A percentile compares a stretch with the other conserved stretches of the same genome.
Conservation (phyloP, 1,139 yeast species). For the Pichia sp. region DNA sequence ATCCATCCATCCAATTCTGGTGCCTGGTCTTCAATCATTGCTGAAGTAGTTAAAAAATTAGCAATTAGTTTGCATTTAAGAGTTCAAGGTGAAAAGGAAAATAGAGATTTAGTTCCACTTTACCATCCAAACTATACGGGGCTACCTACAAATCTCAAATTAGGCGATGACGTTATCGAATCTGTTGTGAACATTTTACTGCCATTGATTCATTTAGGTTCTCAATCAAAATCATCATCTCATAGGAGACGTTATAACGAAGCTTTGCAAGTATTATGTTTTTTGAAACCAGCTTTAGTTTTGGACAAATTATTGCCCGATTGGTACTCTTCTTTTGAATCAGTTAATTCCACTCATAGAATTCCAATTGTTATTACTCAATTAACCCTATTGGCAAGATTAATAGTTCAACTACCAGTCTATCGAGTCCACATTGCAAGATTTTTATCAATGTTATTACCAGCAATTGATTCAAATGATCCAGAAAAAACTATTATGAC, state of each 20-base stretch:
- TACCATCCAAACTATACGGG: conserved; percentile 36
- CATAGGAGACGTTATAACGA: conserved; percentile 56
- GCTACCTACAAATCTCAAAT: conserved; percentile 42
- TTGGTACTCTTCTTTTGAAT: conserved; percentile 71
- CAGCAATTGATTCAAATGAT: conserved; percentile 89
- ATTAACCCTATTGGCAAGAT: conserved; percentile 60
- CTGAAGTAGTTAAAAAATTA: conserved; percentile 54
- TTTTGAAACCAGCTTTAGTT: conserved; percentile 53
- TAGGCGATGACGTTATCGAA: conserved; percentile 38
- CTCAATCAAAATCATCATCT: conserved; percentile 65
- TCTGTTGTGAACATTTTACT: conserved; percentile 51
- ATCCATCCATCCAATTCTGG: conserved; percentile 91
- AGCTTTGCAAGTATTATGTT: conserved; percentile 58
- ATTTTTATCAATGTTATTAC: conserved; percentile 59
- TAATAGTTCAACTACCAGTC: conserved; percentile 56
- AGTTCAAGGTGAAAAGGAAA: conserved; percentile 40
- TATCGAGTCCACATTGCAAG: conserved; percentile 78
- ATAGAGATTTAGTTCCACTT: conserved; percentile 23
- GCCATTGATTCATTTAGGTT: conserved; percentile 61
- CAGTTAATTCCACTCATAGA: conserved; percentile 78
- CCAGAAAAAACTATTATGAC: conserved; percentile 66
- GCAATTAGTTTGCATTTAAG: conserved; percentile 56
- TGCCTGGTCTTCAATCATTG: conserved; percentile 69
- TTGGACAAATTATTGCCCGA: conserved; percentile 65
- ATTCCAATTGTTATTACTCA: conserved; percentile 67